Base-by-base conservation (phyloP, 2,329 filamentous ascomycete species). In the Pyricularia sp. region DNA sequence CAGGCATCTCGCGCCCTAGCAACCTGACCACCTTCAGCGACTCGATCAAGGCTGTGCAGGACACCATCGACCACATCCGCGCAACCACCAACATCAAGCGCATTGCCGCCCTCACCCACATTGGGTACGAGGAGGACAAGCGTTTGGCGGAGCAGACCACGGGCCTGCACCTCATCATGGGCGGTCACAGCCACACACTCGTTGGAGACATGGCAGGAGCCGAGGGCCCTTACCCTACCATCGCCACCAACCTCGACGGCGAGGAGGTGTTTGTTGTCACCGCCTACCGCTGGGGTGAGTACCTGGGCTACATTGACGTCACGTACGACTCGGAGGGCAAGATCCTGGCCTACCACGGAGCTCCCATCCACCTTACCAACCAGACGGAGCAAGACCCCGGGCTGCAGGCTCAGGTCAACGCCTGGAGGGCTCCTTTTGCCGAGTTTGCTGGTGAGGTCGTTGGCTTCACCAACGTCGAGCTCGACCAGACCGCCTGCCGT, bases 201-300 rank as follows among this genome's bases (percentile, higher is more conserved):
- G 78, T 89, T 1, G 86, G 85, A 63, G 77, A 83, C 70, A 82
- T 86, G 76, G 72, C 78, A n/a, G 79, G 78, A 28, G 81, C 85
- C 16, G 77, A 79, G 69, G 86, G 85, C 40, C 77, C 81, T 9
- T 88, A 88, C 70, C 86, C 86, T 1, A 88, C 86, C 16, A 84
- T 88, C 63, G 79, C 81, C 64, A 74, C 81, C 31, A 87, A 88
- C 72, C 73, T 78, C 67, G 81, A 84, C 62, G 85, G 84, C 60
- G 82, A 88, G 40, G 86, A 88, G 69, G 86, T 88, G 62, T 88
- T 88, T 70, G 81, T 88, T 69, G 86, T 89, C 22, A 87, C 85
- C 8, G 82, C 85, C 2, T 88, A 85, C 71, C 81, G 85, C 67
- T 88, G 86, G 86, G 86, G 86, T 63, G 84, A 88, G 74, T 88